Evolutionary conservation across 2,329 filamentous ascomycete genomes (phyloP), one percentile per base, ranked within the genome.

Genomic region (Verticillium nubilum): DNA sequence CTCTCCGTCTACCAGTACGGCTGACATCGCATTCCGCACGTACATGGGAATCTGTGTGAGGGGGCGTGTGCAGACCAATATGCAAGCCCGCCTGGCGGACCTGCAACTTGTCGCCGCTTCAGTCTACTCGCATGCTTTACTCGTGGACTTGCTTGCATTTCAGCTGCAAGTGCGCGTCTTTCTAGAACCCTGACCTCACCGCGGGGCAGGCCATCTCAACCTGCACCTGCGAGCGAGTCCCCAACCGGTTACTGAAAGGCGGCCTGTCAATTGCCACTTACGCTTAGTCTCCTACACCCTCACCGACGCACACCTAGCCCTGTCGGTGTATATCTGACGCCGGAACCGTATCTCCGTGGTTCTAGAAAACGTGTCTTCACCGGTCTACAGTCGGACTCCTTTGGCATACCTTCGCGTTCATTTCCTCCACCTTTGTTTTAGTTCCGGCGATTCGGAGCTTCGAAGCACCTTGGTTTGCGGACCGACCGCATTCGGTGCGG

Each of bases 21-120:
- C 17, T 23, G 27, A 33, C 6, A 28, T 28, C 7, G n/a, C 23
- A 33, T 47, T 29, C 59, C 55, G 33, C 27, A 17, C 42, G 19
- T 37, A 58, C 59, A 35, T 59, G 57, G 59, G 55, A 66, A 60
- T 53, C 29, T 50, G 42, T 23, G 57, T 58, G 54, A 57, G 56
- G 28, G 52, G 58, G 54, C 27, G 26, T 54, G 52, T 54, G n/a
- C 28, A 33, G 52, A 33, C 10, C 3, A 10, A 50, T n/a, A 50
- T 23, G 42, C 42, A 26, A 50, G n/a, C 5, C 19, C 42, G 12
- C 42, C 19, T 3, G 9, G 42, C 42, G 42, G 42, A 50, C 42
- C 42, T 50, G 42, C 42, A 50, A 50, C 42, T 5, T 50, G n/a
- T 19, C 19, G 19, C 42, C 10, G 42, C n/a, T 50, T 50, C 19